A percentile compares a stretch with the other conserved stretches of the same genome.
Conservation (phyloP, 2,329 filamentous ascomycete species). For the Gaeumannomyces tritici region DNA sequence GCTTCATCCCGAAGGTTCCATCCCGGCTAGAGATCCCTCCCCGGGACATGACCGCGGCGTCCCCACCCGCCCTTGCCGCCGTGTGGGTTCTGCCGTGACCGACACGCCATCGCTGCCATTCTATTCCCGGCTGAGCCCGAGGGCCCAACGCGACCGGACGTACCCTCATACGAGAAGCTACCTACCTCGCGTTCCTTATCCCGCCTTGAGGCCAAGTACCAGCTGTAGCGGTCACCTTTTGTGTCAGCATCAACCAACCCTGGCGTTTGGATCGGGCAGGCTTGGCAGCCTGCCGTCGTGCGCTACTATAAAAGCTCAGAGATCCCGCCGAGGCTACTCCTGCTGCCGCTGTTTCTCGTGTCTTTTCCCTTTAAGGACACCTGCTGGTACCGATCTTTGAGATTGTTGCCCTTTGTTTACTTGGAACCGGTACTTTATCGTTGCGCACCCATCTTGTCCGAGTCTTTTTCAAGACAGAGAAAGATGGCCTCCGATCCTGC, state of each 20-base stretch:
- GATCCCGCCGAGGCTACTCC: neutral
- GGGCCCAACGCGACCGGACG: neutral
- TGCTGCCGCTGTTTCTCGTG: neutral
- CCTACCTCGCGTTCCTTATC: neutral
- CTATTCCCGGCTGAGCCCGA: neutral
- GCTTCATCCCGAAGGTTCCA: neutral
- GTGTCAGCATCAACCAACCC: neutral
- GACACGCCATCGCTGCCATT: neutral
- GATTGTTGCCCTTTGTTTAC: neutral
- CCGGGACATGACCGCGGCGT: neutral
- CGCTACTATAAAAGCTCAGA: neutral
- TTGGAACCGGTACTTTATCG: neutral
- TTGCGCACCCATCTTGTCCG: neutral
- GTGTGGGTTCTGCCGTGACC: neutral
- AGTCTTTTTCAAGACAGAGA: neutral
- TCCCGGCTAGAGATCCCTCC: neutral
- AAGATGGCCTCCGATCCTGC: slow-evolving; percentile 6
- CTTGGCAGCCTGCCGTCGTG: neutral
- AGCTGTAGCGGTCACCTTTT: neutral
- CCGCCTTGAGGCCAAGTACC: neutral
- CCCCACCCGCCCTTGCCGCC: neutral
- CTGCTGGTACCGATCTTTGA: neutral
- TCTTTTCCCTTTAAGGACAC: neutral
- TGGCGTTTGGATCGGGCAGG: neutral
- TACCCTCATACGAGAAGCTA: neutral